A percentile compares a stretch with the other conserved stretches of the same genome.
These are phyloP conservation scores for Apiotrichum porosum DNA, from an alignment of 1,284 basidiomycete genomes.

Conservation along the genomic window DNA sequence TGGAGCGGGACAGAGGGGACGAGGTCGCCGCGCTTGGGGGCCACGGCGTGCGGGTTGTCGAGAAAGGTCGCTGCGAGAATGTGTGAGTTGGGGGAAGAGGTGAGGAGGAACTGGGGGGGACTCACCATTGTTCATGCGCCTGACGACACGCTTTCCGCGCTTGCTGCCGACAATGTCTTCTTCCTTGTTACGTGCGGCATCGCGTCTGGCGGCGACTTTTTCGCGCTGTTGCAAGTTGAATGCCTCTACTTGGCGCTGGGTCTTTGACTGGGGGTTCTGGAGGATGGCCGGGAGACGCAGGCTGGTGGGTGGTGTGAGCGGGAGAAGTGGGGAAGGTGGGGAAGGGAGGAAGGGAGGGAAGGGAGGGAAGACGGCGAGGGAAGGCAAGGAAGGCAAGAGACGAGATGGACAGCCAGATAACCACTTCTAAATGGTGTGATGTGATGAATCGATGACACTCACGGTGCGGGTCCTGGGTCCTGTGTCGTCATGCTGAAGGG, in stretches of 20 bases:
- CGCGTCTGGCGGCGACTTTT: conserved; percentile 28
- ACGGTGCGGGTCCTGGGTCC: too few relatives aligned
- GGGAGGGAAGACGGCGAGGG: too few relatives aligned
- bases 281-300: conserved; percentile 46
- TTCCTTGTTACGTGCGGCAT: conserved; percentile 7
- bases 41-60: conserved; percentile 42
- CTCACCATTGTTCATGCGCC: conserved; percentile 45
- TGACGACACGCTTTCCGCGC: conserved; percentile 37
- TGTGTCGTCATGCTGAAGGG: too few relatives aligned
- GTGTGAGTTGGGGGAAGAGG: background rate
- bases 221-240: conserved; percentile 46
- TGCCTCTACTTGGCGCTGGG: conserved; percentile 36
- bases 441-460: too few relatives aligned
- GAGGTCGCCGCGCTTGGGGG: conserved; percentile 32
- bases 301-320: conserved; percentile 15
- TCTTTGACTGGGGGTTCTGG: conserved; percentile 36
- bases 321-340: background rate
- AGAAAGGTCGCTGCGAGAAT: conserved; percentile 30
- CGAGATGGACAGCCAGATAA: too few relatives aligned
- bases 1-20: conserved; percentile 41
- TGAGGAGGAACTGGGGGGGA: background rate
- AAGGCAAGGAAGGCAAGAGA: too few relatives aligned
- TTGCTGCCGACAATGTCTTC: conserved; percentile 4
- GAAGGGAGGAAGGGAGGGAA: too few relatives aligned
- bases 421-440: too few relatives aligned